Evolutionary conservation across 345 rosid genomes (phyloP), one percentile per base, ranked within the genome.

Genomic region (Conringia planisiliqua): DNA sequence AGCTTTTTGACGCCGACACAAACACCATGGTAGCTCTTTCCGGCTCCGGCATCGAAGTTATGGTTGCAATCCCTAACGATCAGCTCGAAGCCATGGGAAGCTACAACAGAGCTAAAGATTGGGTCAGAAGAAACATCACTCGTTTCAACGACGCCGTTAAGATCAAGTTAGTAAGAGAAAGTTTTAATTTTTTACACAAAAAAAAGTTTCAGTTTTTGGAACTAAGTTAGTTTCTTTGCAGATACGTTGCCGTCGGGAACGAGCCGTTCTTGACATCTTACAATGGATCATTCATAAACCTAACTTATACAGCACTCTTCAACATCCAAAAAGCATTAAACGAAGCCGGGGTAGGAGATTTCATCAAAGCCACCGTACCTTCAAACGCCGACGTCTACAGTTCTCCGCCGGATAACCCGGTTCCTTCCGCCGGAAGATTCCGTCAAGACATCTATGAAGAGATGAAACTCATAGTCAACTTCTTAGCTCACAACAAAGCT

Each of bases 11-110:
- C 67, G 87, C 96, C 7, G 90, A 85, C 79, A 52, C 67, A 44
- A 72, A 12, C 47, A 86, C 96, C 39, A 83, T 94, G 89, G 65
- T 20, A 55, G 90, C 97, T 27, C 98, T 94, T 52, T 81, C 93
- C 7, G 96, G 93, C 6, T 51, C 86, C 35, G 85, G 72, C n/a
- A 73, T 94, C 20, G 95, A 94, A 76, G 97, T 94, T 44, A 91
- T 94, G 98, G 93, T 91, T 20, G 97, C 91, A 6, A 91, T 91
- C 65, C 98, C 98, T 5, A 94, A 94, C 59, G 92, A 91, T 66
- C 91, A 87, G 74, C 95, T 94, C 58, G 70, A 66, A 20, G 80
- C 67, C 40, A 87, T 94, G 90, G 86, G 61, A 69, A 80, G 33
- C 72, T 88, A 86, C 51, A 57, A 55, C 33, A 81, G 78, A 62